A percentile compares a stretch with the other conserved stretches of the same genome.
Evolutionary conservation across 2,329 filamentous ascomycete genomes (phyloP).

Genomic region (Phialemonium atrogriseum): DNA sequence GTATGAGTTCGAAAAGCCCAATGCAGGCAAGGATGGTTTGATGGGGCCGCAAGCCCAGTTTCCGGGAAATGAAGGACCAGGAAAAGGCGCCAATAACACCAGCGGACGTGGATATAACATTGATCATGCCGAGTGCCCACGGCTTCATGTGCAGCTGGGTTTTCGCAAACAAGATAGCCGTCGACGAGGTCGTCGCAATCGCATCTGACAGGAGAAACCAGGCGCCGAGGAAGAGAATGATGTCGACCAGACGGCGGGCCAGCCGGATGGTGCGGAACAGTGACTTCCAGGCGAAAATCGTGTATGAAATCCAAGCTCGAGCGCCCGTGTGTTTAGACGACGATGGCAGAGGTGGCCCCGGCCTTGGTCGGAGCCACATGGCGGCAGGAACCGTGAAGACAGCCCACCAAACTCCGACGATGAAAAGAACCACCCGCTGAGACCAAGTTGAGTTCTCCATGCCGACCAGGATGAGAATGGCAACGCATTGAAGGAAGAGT

Average conservation of each 20-base stretch:
- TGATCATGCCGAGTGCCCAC: slow-evolving; percentile 83
- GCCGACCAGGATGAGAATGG: slow-evolving; percentile 66
- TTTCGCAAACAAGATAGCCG: slow-evolving; percentile 92
- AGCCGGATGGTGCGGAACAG: slow-evolving; percentile 72
- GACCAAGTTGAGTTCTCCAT: slow-evolving; percentile 76
- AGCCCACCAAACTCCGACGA: slow-evolving; percentile 90
- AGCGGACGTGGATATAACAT: slow-evolving; percentile 77
- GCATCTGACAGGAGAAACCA: slow-evolving; percentile 96
- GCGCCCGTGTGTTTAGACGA: slow-evolving; percentile 26
- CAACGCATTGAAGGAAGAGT: slow-evolving; percentile 72
- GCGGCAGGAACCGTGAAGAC: slow-evolving; percentile 83
- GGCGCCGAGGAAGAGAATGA: slow-evolving; percentile 70
- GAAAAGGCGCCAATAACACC: slow-evolving; percentile 84
- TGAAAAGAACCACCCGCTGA: slow-evolving; percentile 75
- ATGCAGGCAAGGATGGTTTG: slow-evolving; percentile 94
- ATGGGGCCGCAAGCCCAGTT: slow-evolving; percentile 62
- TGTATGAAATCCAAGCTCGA: slow-evolving; percentile 58
- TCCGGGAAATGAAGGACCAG: slow-evolving; percentile 72
- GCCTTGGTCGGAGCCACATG: slow-evolving; percentile 78
- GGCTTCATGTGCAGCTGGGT: slow-evolving; percentile 85
- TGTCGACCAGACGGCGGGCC: slow-evolving; percentile 64
- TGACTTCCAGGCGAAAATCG: slow-evolving; percentile 77
- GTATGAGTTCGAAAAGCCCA: slow-evolving; percentile 82
- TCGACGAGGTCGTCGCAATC: slow-evolving; percentile 89
- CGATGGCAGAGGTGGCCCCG: slow-evolving; percentile 67